A percentile compares a stretch with the other conserved stretches of the same genome.
Conservation (phyloP, 108 stramenopile species). For the Parietichytrium sp. region DNA sequence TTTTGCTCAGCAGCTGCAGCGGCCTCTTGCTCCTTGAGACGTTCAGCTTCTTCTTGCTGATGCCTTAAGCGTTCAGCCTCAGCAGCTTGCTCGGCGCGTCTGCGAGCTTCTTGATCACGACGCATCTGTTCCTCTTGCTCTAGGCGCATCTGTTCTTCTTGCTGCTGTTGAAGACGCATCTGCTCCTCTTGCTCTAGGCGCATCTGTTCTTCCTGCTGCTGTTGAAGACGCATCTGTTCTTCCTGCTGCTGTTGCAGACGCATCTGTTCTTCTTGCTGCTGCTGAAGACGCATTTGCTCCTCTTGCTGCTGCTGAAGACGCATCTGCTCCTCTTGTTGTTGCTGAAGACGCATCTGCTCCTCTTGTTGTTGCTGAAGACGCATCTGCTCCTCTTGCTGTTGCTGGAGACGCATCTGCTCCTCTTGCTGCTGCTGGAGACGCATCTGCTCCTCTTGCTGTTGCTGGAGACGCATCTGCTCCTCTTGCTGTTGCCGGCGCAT, state of each 20-base stretch:
- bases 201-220: not conserved
- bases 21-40: too few relatives aligned
- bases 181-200: not conserved
- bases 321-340: not conserved
- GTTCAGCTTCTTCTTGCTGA: not conserved
- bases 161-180: not conserved
- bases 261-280: not conserved
- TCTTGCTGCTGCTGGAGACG: not conserved
- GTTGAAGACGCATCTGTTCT: not conserved
- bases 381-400: not conserved
- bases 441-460: not conserved
- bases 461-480: not conserved
- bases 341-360: not conserved
- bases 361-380: slow-evolving; percentile 6
- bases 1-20: not conserved
- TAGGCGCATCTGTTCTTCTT: not conserved
- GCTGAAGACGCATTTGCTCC: not conserved
- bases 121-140: slow-evolving; percentile 24
- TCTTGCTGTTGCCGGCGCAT: not conserved
- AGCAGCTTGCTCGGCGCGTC: too few relatives aligned
- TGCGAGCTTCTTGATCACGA: too few relatives aligned
- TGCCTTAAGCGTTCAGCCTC: not conserved
- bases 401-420: not conserved
- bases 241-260: not conserved
- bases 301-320: not conserved